Conservation (phyloP, 208 protist genomes). For the Trichomonas tenax region DNA sequence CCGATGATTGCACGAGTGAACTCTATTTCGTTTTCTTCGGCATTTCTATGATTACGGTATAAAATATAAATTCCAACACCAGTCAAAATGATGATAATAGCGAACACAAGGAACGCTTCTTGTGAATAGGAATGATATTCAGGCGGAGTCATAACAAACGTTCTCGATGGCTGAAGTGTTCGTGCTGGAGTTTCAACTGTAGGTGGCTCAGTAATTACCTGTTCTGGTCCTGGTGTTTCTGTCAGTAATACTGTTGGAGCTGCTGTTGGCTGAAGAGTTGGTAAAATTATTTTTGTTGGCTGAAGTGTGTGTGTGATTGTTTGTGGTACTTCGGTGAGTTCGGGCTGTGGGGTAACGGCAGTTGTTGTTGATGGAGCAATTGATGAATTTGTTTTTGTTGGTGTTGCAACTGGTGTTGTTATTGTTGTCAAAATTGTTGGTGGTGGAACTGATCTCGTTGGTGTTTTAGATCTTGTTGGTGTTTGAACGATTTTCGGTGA, state of each 20-base stretch:
- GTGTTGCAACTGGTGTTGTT: not conserved
- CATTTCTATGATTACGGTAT: not conserved
- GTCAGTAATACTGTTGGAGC: not conserved
- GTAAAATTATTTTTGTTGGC: not conserved
- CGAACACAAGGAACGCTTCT: not conserved
- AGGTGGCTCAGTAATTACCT: too few species aligned
- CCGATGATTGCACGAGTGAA: not conserved
- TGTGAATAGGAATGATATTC: not conserved
- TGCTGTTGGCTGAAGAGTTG: not conserved
- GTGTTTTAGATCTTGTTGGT: not conserved
- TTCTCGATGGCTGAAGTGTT: not conserved
- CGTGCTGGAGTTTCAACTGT: not conserved
- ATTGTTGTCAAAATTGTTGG: not conserved
- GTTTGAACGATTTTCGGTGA: not conserved
- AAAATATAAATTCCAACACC: not conserved
- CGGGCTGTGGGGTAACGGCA: not conserved
- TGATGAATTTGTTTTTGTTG: not conserved
- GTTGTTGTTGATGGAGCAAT: not conserved
- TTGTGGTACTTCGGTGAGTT: not conserved
- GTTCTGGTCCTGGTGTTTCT: not conserved
- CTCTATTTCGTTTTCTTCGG: not conserved
- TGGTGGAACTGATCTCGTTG: not conserved
- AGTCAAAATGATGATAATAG: not conserved
- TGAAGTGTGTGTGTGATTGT: not conserved
- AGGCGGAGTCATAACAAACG: too few species aligned